phyloP scores from a whole-genome alignment of 2,329 filamentous ascomycete genomes.

The Stemphylium lycopersici region DNA sequence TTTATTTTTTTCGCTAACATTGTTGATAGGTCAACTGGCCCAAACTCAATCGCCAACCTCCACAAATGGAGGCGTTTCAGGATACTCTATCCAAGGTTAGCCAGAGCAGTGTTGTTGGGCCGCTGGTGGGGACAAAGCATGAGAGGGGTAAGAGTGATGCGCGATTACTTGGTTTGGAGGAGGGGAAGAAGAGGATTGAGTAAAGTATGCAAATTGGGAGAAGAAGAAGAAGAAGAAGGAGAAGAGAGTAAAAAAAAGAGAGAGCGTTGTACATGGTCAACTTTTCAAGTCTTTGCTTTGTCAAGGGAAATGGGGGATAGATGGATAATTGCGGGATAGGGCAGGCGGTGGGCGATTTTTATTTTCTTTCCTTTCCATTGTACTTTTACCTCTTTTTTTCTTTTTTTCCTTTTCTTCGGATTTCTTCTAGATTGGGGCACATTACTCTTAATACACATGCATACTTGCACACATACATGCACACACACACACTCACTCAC shows the following conservation, averaged over 20 bases:
- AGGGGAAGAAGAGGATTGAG: constrained; percentile 98
- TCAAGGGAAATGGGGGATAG: no score
- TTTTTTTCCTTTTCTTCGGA: neutral
- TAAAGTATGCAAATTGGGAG: constrained; percentile 40
- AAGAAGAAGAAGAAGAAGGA: neutral
- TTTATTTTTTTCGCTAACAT: neutral
- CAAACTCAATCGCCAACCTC: constrained; percentile 87
- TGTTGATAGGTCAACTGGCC: constrained; percentile 88
- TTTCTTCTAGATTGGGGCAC: neutral
- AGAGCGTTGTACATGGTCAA: no score
- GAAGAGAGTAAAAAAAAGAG: no score
- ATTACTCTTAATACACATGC: no score
- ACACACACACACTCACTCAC: no score
- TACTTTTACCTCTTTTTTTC: neutral
- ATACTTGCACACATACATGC: no score
- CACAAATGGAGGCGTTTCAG: constrained; percentile 84
- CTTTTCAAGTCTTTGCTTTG: no score
- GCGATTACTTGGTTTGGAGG: constrained; percentile 83
- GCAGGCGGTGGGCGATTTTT: no score
- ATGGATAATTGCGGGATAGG: no score
- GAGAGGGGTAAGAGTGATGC: constrained; percentile 85
- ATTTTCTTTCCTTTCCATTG: neutral
- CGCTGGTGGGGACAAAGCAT: constrained; percentile 69
- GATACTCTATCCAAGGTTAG: constrained; percentile 83
- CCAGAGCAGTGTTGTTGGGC: constrained; percentile 81